Conservation (phyloP, 495 filamentous ascomycete genomes). For the Talaromyces proteolyticus region DNA sequence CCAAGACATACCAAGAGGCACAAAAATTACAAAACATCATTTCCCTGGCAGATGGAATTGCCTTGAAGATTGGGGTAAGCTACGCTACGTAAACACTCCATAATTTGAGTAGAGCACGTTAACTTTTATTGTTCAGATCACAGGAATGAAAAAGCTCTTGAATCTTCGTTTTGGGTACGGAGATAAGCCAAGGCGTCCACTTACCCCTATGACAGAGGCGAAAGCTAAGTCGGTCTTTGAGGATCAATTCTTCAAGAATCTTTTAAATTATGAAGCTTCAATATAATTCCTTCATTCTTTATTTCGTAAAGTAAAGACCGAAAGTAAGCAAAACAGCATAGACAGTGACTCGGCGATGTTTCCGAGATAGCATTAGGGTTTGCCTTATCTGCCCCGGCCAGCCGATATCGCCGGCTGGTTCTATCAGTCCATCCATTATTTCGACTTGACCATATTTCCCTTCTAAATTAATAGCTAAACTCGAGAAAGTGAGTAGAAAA, state of each 20-base stretch:
- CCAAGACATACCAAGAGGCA: conserved; percentile 54
- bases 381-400: neutral
- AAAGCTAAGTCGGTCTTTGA: neutral
- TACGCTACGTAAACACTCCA: too few species aligned
- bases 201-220: neutral
- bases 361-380: neutral
- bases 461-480: neutral
- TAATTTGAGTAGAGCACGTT: too few species aligned
- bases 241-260: neutral
- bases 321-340: neutral
- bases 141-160: conserved; percentile 65
- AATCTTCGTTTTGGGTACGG: conserved; percentile 61
- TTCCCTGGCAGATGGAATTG: conserved; percentile 67
- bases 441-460: too few species aligned
- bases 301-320: too few species aligned
- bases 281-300: too few species aligned
- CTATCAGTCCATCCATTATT: too few species aligned
- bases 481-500: neutral
- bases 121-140: conserved; percentile 24
- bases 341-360: neutral
- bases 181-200: conserved; percentile 13
- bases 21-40: conserved; percentile 61
- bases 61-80: conserved; percentile 57
- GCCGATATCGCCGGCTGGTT: neutral
- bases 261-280: neutral